Percentiles rank a stretch among this genome's conserved stretches.
Evolutionary conservation across 306 rosid species (phyloP).

Genomic region (Echinosophora koreensis): DNA sequence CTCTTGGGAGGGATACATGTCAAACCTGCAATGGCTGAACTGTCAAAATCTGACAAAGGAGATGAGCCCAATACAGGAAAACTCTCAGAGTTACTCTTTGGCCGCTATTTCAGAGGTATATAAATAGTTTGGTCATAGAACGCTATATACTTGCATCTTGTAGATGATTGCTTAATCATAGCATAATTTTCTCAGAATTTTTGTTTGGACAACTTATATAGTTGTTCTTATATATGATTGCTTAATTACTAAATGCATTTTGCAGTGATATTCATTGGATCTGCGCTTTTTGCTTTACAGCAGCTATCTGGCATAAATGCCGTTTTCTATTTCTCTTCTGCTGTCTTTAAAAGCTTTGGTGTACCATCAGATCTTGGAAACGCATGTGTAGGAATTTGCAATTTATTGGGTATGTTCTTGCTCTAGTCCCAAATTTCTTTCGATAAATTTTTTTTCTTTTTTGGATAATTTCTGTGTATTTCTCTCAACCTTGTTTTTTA

Average conservation of each 20-base stretch:
- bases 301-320: constrained; percentile 96
- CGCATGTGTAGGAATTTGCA: constrained; percentile 71
- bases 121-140: constrained; percentile 31
- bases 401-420: constrained; percentile 66
- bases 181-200: constrained; percentile 12
- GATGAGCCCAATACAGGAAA: constrained; percentile 64
- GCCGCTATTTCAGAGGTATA: constrained; percentile 73
- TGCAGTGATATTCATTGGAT: constrained; percentile 93
- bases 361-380: constrained; percentile 77
- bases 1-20: constrained; percentile 78
- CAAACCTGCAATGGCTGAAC: constrained; percentile 75
- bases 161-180: background rate
- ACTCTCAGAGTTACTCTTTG: constrained; percentile 64
- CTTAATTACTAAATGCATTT: constrained; percentile 56
- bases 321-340: constrained; percentile 85
- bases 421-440: constrained; percentile 13
- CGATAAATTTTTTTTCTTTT: background rate
- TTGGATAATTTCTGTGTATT: constrained; percentile 32
- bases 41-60: constrained; percentile 71
- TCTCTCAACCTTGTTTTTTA: constrained; percentile 40
- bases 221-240: constrained; percentile 44
- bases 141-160: constrained; percentile 8
- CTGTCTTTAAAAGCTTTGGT: constrained; percentile 77
- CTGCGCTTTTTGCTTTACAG: constrained; percentile 85
- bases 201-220: constrained; percentile 7